Base-by-base conservation (phyloP, 1,284 basidiomycete species). In the Fomitopsis betulina region DNA sequence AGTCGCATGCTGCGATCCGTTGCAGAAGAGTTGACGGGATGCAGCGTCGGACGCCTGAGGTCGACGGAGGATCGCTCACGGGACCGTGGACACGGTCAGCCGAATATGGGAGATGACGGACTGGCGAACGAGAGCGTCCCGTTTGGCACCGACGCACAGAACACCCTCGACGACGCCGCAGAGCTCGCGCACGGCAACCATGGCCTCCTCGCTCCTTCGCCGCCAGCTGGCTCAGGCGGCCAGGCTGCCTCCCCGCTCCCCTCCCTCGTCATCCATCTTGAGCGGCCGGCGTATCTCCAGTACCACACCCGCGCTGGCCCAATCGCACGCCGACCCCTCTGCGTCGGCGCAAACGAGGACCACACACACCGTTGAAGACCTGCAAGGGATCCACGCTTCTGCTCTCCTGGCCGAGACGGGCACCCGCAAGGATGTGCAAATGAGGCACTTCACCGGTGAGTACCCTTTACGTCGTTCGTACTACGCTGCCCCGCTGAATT, bases 401-500 rank as follows among this genome's bases (percentile, higher is more conserved):
- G 87, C 95, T 64, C 89, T 96, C 67, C 74, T 97, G 59, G 78
- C 81, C 55, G 91, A 94, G 73, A 83, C 83, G 2, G 88, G 86
- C 12, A 81, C 84, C 25, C 79, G 85, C 59, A 85, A 84, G 59
- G 91, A 94, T 65, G 78, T 90, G n/a, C 87, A 86, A 72, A 86
- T 98, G 83, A 84, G 93, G 70, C 93, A 96, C 76, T 96, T 96
- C 70, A 96, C 93, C 57, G 91, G 92, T 93, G 68, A 65, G 84
- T 76, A 55, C 39, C 51, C 58, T 63, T 59, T 59, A 32, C 55
- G 42, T 40, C 37, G 35, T 32, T n/a, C 50, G 35, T 40, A 21
- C n/a, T 53, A 51, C 52, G 58, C 10, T 56, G 30, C 58, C 57
- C n/a, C 53, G 35, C 35, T 30, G 21, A 17, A 27, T 43, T 37